phyloP scores from a whole-genome alignment of 768 basidiomycete species.

The Mycena vulgaris region DNA sequence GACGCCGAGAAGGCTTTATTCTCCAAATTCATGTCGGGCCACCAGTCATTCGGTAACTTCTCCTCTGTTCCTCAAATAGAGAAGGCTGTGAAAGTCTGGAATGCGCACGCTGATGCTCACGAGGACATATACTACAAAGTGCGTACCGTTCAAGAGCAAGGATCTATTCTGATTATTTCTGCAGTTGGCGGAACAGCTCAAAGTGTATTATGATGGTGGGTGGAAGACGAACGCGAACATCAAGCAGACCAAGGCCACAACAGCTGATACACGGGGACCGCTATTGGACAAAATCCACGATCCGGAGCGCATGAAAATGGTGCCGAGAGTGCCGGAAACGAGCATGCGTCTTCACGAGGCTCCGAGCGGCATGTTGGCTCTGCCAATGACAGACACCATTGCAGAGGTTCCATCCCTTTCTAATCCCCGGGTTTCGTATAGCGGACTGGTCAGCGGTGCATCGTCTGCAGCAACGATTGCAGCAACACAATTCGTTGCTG shows the following conservation, averaged over 20 bases:
- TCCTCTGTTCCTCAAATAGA: neutral
- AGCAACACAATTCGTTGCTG: too few species aligned
- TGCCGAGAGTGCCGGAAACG: neutral
- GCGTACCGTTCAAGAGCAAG: neutral
- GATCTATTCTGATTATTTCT: too few species aligned
- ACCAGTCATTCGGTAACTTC: neutral
- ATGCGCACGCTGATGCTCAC: neutral
- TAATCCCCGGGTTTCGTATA: too few species aligned
- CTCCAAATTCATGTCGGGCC: neutral
- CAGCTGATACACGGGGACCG: neutral
- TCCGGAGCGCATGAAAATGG: neutral
- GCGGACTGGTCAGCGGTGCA: too few species aligned
- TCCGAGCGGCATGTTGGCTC: too few species aligned
- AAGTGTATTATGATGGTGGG: neutral
- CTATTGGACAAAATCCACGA: neutral
- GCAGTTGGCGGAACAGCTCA: conserved; percentile 5
- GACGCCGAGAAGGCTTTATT: neutral
- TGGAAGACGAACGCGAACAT: conserved; percentile 9
- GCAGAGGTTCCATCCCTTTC: too few species aligned
- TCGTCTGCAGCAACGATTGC: too few species aligned
- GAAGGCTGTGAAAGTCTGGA: neutral
- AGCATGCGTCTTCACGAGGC: too few species aligned
- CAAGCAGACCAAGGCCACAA: neutral
- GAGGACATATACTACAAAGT: conserved; percentile 12
- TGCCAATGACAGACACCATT: too few species aligned